Evolutionary conservation across 2,329 filamentous ascomycete species (phyloP), one percentile per base, ranked within the genome.

Genomic region (Metarhizium rileyi): DNA sequence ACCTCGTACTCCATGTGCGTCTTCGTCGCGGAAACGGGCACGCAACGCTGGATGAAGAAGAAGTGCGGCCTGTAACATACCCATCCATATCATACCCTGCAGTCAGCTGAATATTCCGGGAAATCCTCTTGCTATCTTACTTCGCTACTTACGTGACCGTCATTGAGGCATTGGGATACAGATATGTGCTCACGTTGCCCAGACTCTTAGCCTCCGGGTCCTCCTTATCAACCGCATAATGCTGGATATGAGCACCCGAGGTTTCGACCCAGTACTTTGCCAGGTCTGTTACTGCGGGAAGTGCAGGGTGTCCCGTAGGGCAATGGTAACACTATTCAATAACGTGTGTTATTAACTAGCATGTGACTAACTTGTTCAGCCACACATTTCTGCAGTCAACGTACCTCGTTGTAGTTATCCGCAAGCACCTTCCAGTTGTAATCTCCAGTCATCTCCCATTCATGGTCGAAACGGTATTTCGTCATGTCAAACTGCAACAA

Each of bases 21-120:
- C 12, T 61, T 66, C 10, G 64, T 68, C 1, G 71, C 64, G 2
- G 64, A 65, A n/a, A 66, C 63, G 4, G 74, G 74, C 26, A 76
- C 66, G 62, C 75, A 73, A 44, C 71, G 68, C 56, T 74, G 70
- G 52, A 76, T 74, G 60, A 75, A 75, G 55, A 76, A 71, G 62
- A 76, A 76, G 57, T 74, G 59, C 23, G 66, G 61, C 4, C 68
- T 72, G 52, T 3, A 16, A 41, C 6, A 40, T 22, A 9, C n/a
- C n/a, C n/a, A n/a, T n/a, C n/a, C n/a, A n/a, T n/a, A n/a, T n/a
- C n/a, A n/a, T n/a, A n/a, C n/a, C n/a, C n/a, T n/a, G 12, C 10
- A 10, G 8, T n/a, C n/a, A n/a, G n/a, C n/a, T n/a, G n/a, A n/a
- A n/a, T n/a, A n/a, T n/a, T n/a, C n/a, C n/a, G n/a, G n/a, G n/a